Evolutionary conservation across 2,329 filamentous ascomycete genomes (phyloP).

Genomic region (Elsinoe perseae): DNA sequence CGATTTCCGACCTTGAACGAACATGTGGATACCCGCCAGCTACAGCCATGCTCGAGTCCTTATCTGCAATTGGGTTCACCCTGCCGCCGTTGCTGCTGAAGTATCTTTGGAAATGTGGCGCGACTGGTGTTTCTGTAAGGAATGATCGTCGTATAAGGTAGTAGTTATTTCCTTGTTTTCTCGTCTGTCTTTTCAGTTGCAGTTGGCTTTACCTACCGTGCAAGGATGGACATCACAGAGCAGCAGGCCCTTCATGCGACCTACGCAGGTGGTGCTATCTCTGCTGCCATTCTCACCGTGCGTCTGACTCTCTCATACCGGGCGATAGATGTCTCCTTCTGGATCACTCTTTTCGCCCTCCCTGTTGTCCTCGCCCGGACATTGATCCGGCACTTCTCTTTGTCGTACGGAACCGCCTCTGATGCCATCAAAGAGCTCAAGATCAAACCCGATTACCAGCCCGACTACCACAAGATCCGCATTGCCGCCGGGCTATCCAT

Average conservation of each 20-base stretch:
- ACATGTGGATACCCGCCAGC: no score
- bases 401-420: not conserved
- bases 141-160: not conserved
- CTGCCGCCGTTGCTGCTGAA: not conserved
- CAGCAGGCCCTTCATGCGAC: not conserved
- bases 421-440: not conserved
- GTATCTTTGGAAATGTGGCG: not conserved
- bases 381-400: not conserved
- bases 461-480: not conserved
- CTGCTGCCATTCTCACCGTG: not conserved
- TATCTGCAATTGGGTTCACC: not conserved
- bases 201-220: not conserved
- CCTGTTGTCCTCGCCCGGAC: not conserved
- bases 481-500: conserved; percentile 19
- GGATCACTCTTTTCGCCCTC: not conserved
- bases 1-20: not conserved
- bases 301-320: not conserved
- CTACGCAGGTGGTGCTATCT: not conserved
- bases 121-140: not conserved
- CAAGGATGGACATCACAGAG: not conserved
- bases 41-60: not conserved
- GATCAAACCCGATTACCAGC: not conserved
- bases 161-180: not conserved
- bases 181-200: not conserved
- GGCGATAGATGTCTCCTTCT: conserved; percentile 2